Evolutionary conservation across 2,329 filamentous ascomycete species (phyloP).

Genomic region (Fusarium sulawesiense): DNA sequence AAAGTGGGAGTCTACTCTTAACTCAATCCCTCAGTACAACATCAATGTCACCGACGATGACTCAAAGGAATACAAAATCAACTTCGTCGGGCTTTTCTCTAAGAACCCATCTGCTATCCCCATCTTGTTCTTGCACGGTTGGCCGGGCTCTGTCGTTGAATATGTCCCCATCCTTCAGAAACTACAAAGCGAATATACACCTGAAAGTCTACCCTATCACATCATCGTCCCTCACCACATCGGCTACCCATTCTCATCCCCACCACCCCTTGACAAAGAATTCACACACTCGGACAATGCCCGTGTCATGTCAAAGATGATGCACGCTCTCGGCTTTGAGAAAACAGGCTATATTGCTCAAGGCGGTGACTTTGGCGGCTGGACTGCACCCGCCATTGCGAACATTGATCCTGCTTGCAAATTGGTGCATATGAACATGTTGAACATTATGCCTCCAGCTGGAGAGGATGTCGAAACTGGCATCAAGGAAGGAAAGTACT

Average conservation of each 20-base stretch:
- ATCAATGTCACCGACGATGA: conserved; percentile 20
- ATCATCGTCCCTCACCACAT: conserved; percentile 21
- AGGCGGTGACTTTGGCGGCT: conserved; percentile 29
- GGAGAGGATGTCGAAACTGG: neutral
- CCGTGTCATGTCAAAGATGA: conserved; percentile 21
- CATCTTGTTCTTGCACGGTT: conserved; percentile 25
- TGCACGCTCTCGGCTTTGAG: conserved; percentile 5
- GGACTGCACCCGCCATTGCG: conserved; percentile 20
- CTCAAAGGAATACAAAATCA: conserved; percentile 10
- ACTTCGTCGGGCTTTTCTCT: conserved; percentile 27
- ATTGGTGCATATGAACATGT: conserved; percentile 18
- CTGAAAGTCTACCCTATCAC: conserved; percentile 12
- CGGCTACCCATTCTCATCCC: conserved; percentile 9
- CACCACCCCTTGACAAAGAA: neutral
- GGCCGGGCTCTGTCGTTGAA: conserved; percentile 34
- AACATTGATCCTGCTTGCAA: conserved; percentile 20
- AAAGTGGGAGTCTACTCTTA: conserved; percentile 32
- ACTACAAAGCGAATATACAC: neutral
- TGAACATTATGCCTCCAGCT: neutral
- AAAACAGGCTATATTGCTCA: conserved; percentile 22
- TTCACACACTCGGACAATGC: conserved; percentile 14
- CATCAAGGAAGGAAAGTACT: conserved; percentile 1
- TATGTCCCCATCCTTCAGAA: conserved; percentile 27
- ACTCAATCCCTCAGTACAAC: conserved; percentile 31
- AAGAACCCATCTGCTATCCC: conserved; percentile 1